Base-by-base conservation (phyloP, 306 rosid species). In the Trifolium dubium region DNA sequence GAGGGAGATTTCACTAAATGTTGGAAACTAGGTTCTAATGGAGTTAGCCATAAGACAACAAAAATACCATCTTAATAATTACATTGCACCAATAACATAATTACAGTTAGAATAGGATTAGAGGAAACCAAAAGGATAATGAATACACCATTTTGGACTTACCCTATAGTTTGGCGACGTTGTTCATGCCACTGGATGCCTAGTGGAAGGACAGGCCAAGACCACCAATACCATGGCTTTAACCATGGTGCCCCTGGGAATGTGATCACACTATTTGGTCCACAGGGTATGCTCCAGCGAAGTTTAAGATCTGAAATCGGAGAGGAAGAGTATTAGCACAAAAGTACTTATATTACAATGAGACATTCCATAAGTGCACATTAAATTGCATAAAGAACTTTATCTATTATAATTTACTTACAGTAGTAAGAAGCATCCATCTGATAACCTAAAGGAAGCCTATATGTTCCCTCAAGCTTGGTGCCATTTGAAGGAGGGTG, bases 151-250 rank as follows among this genome's bases (percentile, higher is more conserved):
- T 23, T 23, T 62, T 34, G 32, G 58, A 9, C 83, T 78, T 80
- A 94, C 96, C 99, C 99, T 10, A 94, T 78, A 53, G 97, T 94
- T 66, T 61, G 79, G 17, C 80, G 81, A 11, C 97, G 96, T 29
- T 56, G 80, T 31, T 87, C 82, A 31, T 94, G 99, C 99, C 99
- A 94, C 15, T 89, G 85, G 68, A 94, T 39, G 83, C 99, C 99
- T 32, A 94, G 77, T 37, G 99, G 99, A 13, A 94, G 85, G 23
- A 94, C 92, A 46, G 99, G 99, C 99, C 99, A 94, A 0, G 99
- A 85, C 99, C 99, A 94, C 99, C 99, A 94, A 72, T 94, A 94
- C 97, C 99, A 94, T 10, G 99, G 99, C 88, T 94, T 94, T 85
- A 94, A 76, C 99, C 97, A 94, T 2, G 92, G 72, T 19, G 99